Percentiles rank a stretch among this genome's conserved stretches.
Evolutionary conservation across 2,329 filamentous ascomycete genomes (phyloP).

Genomic region (Dothideomycetidae sp.): DNA sequence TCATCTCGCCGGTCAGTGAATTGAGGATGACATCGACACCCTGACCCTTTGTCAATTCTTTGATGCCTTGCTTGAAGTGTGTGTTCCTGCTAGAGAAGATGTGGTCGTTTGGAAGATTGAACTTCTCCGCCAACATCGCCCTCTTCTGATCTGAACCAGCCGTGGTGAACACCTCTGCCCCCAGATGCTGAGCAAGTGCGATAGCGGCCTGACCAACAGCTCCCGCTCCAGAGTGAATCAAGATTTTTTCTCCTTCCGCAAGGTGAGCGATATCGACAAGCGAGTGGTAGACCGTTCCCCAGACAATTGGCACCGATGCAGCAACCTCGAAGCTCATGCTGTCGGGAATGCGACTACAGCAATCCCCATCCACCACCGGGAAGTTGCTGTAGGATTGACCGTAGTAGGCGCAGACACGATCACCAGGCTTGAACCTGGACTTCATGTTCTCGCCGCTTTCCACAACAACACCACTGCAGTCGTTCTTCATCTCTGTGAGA

Average conservation of each 20-base stretch:
- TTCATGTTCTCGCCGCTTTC: constrained; percentile 1
- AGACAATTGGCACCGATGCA: constrained; percentile 15
- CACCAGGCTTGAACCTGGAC: constrained; percentile 9
- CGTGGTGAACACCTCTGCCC: constrained; percentile 20
- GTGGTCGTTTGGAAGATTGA: constrained; percentile 18
- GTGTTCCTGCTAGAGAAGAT: constrained; percentile 22
- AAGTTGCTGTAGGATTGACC: constrained; percentile 11
- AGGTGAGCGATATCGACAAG: constrained; percentile 20
- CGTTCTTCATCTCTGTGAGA: constrained; percentile 1
- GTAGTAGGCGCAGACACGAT: constrained; percentile 11
- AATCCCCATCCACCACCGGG: constrained; percentile 2
- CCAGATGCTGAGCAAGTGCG: constrained; percentile 15
- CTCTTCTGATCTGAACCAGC: constrained; percentile 19
- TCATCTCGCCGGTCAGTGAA: constrained; percentile 16
- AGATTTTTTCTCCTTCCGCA: constrained; percentile 21
- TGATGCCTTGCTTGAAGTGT: constrained; percentile 18
- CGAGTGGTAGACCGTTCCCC: constrained; percentile 17
- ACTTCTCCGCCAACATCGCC: constrained; percentile 15
- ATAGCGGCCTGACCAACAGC: constrained; percentile 22
- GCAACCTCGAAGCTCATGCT: constrained; percentile 15
- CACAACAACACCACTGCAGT: constrained; percentile 7
- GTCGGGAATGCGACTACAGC: constrained; percentile 9
- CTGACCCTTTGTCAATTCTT: constrained; percentile 16
- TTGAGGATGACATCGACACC: constrained; percentile 27
- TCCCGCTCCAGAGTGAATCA: constrained; percentile 23